Percentiles rank a stretch among this genome's conserved stretches.
phyloP scores from a whole-genome alignment of 2,329 filamentous ascomycete species.

The Aspergillus sp. region DNA sequence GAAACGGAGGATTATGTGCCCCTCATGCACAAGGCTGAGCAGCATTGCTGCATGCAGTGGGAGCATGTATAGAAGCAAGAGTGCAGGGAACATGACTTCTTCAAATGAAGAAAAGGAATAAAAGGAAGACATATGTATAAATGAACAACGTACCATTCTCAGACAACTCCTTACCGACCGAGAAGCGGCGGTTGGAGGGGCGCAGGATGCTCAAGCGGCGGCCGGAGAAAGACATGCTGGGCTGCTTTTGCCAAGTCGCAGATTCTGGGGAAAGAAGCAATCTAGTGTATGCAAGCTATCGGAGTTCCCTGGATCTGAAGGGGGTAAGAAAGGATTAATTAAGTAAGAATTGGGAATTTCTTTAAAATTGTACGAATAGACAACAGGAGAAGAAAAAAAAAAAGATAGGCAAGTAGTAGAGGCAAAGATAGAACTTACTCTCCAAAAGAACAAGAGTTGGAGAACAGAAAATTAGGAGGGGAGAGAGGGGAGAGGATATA shows the following conservation, averaged over 20 bases:
- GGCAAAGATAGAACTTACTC: too few species aligned
- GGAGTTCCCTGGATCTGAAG: neutral
- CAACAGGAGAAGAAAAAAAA: neutral
- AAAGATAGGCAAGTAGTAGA: neutral
- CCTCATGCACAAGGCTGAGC: neutral
- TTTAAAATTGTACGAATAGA: neutral
- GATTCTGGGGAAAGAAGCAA: neutral
- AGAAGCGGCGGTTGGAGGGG: constrained; percentile 44
- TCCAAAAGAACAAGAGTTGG: too few species aligned
- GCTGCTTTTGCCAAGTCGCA: constrained; percentile 1
- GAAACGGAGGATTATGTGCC: neutral
- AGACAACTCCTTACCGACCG: constrained; percentile 47
- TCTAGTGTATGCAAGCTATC: neutral
- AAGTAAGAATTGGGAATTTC: too few species aligned
- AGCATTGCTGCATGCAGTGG: neutral
- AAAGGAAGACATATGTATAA: neutral
- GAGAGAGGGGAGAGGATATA: too few species aligned
- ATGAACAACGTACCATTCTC: constrained; percentile 44
- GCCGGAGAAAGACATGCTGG: constrained; percentile 50
- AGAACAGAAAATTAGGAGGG: too few species aligned
- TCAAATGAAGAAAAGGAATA: neutral
- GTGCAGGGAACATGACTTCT: neutral
- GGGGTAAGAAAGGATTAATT: too few species aligned
- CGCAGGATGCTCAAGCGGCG: constrained; percentile 48
- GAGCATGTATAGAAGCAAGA: too few species aligned